Conservation (phyloP, 176 grass and related monocot genomes). For the Musa itinerans region DNA sequence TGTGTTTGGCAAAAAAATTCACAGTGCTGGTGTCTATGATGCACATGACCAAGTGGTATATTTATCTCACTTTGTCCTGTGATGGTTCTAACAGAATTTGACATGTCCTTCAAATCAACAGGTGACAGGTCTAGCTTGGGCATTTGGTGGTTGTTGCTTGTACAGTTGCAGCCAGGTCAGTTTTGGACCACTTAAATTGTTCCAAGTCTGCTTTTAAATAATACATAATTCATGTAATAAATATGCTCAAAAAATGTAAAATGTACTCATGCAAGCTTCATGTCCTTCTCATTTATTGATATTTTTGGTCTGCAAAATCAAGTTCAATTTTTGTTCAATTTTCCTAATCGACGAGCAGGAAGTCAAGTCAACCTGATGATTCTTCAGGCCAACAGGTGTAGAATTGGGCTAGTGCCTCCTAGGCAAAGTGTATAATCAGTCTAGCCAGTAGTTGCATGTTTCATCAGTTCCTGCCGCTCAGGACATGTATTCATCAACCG, state of each 20-base stretch:
- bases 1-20: constrained; percentile 37
- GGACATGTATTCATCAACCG: too few species aligned
- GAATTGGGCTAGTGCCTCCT: too few species aligned
- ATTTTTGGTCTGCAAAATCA: neutral
- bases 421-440: too few species aligned
- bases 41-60: constrained; percentile 93
- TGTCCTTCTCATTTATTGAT: neutral
- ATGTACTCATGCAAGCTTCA: too few species aligned
- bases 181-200: constrained; percentile 7
- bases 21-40: constrained; percentile 39
- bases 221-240: neutral
- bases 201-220: neutral
- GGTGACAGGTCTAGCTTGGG: constrained; percentile 85
- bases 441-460: too few species aligned
- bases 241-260: neutral
- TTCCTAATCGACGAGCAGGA: too few species aligned
- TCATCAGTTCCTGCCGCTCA: too few species aligned
- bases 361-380: too few species aligned
- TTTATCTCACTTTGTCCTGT: constrained; percentile 12
- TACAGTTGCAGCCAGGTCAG: constrained; percentile 85
- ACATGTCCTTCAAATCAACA: constrained; percentile 23
- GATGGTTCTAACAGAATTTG: constrained; percentile 14
- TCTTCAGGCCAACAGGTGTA: too few species aligned
- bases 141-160: constrained; percentile 61
- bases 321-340: too few species aligned